Evolutionary conservation across 164 flowering plant genomes (phyloP).

Genomic region (Annona cherimola): DNA sequence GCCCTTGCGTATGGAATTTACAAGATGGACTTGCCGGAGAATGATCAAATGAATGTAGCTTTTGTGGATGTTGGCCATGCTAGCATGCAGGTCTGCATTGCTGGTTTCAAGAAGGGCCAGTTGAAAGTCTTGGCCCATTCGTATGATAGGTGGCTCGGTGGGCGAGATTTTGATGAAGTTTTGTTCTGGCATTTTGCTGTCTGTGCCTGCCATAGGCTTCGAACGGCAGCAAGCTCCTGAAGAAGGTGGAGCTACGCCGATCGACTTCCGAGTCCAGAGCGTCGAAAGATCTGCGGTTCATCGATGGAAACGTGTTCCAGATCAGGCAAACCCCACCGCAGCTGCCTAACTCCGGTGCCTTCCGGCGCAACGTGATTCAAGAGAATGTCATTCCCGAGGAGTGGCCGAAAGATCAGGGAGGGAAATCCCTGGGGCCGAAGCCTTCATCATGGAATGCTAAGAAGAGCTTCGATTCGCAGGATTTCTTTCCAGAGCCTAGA

Average conservation of each 20-base stretch:
- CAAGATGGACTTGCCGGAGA: conserved; percentile 85
- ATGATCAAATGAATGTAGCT: conserved; percentile 74
- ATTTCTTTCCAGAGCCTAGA: no score
- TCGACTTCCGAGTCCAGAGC: conserved; percentile 91
- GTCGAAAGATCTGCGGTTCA: conserved; percentile 43
- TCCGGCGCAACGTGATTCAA: conserved; percentile 8
- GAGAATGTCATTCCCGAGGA: conserved; percentile 17
- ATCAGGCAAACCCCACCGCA: conserved; percentile 7
- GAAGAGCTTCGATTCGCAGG: conserved; percentile 68
- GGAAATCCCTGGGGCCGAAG: conserved; percentile 22
- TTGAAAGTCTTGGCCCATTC: conserved; percentile 66
- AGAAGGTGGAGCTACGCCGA: conserved; percentile 80
- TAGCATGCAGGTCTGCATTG: conserved; percentile 86
- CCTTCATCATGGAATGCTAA: conserved; percentile 20
- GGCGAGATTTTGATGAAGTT: conserved; percentile 86
- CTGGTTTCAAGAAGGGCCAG: conserved; percentile 79
- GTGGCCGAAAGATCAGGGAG: conserved; percentile 9
- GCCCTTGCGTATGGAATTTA: conserved; percentile 90
- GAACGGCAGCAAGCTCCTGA: conserved; percentile 76
- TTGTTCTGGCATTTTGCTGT: conserved; percentile 81
- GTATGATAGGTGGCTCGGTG: conserved; percentile 69
- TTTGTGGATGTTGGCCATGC: conserved; percentile 85
- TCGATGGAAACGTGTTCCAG: conserved; percentile 33
- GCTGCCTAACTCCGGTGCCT: conserved; percentile 12
- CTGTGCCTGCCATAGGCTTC: conserved; percentile 66